Percentiles rank a stretch among this genome's conserved stretches.
Conservation (phyloP, 805 yeast species). For the Candida bentonensis region DNA sequence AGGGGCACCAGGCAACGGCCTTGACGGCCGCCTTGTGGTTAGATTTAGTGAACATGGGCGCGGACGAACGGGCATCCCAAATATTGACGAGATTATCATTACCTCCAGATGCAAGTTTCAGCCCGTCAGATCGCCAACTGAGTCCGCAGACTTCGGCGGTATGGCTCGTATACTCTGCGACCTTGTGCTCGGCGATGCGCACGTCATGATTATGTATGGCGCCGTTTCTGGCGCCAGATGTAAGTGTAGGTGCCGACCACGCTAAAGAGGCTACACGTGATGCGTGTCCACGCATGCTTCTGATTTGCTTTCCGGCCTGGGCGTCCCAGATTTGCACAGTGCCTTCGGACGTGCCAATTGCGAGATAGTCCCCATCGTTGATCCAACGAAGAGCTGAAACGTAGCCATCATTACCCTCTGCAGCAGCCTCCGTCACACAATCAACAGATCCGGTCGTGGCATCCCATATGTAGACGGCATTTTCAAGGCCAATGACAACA, state of each 20-base stretch:
- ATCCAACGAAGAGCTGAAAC: conserved; percentile 81
- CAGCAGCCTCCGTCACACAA: conserved; percentile 40
- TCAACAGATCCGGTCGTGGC: conserved; percentile 72
- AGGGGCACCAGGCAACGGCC: conserved; percentile 91
- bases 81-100: conserved; percentile 86
- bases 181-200: conserved; percentile 64
- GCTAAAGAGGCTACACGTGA: conserved; percentile 71
- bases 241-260: conserved; percentile 71
- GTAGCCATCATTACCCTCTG: conserved; percentile 20
- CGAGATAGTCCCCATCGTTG: conserved; percentile 72
- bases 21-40: conserved; percentile 90
- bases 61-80: conserved; percentile 70
- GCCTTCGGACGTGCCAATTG: conserved; percentile 77
- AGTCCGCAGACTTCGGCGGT: conserved; percentile 88
- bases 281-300: conserved; percentile 64
- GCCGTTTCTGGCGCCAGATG: conserved; percentile 84
- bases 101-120: conserved; percentile 81
- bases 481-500: conserved; percentile 79
- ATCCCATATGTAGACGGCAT: conserved; percentile 81
- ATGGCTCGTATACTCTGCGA: conserved; percentile 48
- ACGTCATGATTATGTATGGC: conserved; percentile 82
- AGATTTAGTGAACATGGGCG: conserved; percentile 62
- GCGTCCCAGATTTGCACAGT: conserved; percentile 87
- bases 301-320: conserved; percentile 53
- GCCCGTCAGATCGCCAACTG: conserved; percentile 72